Base-by-base conservation (phyloP, 331 rosid genomes). In the Rhamnella rubrinervis region DNA sequence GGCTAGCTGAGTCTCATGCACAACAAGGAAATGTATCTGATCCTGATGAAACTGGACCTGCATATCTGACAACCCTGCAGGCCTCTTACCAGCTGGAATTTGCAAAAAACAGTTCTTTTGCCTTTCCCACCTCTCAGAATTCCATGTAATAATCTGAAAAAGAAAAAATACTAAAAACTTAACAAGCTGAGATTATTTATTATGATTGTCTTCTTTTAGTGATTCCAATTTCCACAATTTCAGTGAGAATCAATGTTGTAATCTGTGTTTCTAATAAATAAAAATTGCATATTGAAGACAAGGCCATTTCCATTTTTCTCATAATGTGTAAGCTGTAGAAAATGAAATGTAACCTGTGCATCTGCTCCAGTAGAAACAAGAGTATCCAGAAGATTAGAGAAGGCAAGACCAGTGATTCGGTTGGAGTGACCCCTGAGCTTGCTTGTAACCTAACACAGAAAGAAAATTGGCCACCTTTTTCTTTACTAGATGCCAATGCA, bases 281-380 rank as follows among this genome's bases (percentile, higher is more conserved):
- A 8, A 53, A 53, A 53, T 8, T 18, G 12, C 58, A 53, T 53
- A 11, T 18, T 53, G 58, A 17, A 8, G 25, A 53, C 25, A 18
- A 53, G 10, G 58, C 20, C 23, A n/a, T 18, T 18, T 18, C 25
- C 10, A 10, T 16, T 6, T 53, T 7, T n/a, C 25, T 19, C 17
- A 52, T 16, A 52, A 28, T 15, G 11, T 47, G 55, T 23, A 77
- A 17, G 58, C 10, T 6, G 12, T 9, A 53, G 9, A 53, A 31
- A 21, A 53, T 53, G 20, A 41, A 58, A 56, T 51, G 53, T 66
- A 74, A 85, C 90, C 88, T 86, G 90, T 60, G 80, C 58, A 58
- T 86, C 90, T 61, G 85, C 86, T 51, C 86, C 90, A 17, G 83
- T 52, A 74, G 90, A 86, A 72, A 86, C 75, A 6, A 86, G 84